Evolutionary conservation across 2,329 filamentous ascomycete genomes (phyloP).

Genomic region (Colletotrichum higginsianum): DNA sequence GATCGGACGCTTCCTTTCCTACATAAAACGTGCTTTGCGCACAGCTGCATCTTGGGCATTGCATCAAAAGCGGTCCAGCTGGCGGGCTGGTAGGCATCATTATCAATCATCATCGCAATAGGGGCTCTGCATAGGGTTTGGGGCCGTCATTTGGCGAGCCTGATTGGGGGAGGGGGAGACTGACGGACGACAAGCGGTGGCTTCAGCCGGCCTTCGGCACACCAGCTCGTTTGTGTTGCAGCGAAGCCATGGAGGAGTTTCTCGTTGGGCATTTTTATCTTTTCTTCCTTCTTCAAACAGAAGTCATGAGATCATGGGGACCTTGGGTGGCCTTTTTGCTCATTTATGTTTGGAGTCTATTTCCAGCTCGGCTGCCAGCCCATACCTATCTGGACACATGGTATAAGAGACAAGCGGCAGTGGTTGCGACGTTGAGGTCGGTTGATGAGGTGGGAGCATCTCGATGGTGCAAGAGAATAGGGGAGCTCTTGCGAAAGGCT

Average conservation of each 20-base stretch:
- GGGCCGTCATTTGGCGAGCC: not conserved
- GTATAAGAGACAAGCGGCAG: not conserved
- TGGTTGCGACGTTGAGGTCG: not conserved
- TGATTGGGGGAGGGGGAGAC: not conserved
- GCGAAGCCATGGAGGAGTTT: constrained; percentile 36
- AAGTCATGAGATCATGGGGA: constrained; percentile 29
- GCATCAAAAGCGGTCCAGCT: constrained; percentile 25
- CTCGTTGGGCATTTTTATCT: not conserved
- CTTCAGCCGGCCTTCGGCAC: constrained; percentile 12
- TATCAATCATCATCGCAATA: constrained; percentile 23
- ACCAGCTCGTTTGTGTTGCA: constrained; percentile 6
- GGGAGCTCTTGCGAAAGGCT: not conserved
- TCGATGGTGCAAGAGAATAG: not conserved
- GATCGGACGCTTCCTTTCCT: constrained; percentile 26
- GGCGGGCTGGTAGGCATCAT: constrained; percentile 27
- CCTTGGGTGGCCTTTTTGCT: constrained; percentile 9
- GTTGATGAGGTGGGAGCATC: not conserved
- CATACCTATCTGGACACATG: not conserved
- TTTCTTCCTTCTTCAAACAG: constrained; percentile 6
- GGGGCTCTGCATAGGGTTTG: constrained; percentile 27
- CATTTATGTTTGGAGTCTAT: not conserved
- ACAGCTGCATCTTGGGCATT: constrained; percentile 31
- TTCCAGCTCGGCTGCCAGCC: not conserved
- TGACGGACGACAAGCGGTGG: constrained; percentile 7
- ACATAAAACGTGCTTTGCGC: constrained; percentile 21